Evolutionary conservation across 257 asterid genomes (phyloP), one percentile per base, ranked within the genome.

Genomic region (Ballota nigra): DNA sequence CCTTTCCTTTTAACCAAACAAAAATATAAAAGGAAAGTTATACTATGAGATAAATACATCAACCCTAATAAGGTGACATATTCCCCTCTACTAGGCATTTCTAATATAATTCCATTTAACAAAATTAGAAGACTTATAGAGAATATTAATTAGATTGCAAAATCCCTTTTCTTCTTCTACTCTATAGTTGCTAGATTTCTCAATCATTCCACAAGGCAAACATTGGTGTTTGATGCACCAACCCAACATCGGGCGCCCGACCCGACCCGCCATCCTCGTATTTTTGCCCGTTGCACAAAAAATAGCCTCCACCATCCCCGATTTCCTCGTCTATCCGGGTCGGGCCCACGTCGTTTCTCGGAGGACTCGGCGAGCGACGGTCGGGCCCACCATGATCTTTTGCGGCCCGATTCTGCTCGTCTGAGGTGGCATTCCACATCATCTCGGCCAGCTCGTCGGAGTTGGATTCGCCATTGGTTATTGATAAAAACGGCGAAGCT

Each of bases 121-220:
- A 57, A 57, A 29, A 28, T 5, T 31, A 59, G 6, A 59, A 5
- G 19, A 15, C 65, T 36, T 7, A 29, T 61, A 33, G 11, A 51
- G n/a, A 55, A 13, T 12, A 33, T 7, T 19, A 59, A 52, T 31
- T 1, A 36, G 49, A 29, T 1, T 9, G 33, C 68, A 63, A 36
- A 63, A 43, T 52, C 24, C 16, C 51, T 16, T 43, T 15, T 28
- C 26, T 43, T 45, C 36, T 33, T 3, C 23, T n/a, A n/a, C 8
- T 26, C 59, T 53, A 53, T 53, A 53, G 60, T 53, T 19, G 29
- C 60, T 53, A 53, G 8, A 53, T 19, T 20, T 53, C 61, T 38
- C 6, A 9, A 18, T 60, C 82, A 71, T 81, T 87, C 96, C 95
- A 90, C 18, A 86, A 57, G 5, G 96, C 85, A 83, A 86, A 87